These are phyloP conservation scores for Phaeoacremonium minimum DNA, from an alignment of 2,329 filamentous ascomycete genomes.

Conservation along the genomic window DNA sequence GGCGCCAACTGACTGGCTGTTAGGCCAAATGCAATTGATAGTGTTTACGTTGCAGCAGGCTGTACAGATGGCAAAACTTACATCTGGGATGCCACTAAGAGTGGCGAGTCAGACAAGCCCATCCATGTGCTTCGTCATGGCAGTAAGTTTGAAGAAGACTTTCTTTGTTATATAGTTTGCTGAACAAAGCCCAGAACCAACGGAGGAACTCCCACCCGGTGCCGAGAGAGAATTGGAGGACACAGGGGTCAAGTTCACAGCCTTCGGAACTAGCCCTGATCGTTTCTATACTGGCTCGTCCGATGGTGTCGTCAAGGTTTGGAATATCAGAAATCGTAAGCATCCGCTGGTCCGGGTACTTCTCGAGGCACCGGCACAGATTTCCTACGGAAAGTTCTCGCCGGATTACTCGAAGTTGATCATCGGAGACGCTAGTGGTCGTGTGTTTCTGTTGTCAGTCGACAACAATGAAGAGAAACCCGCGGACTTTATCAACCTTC, in stretches of 20 bases:
- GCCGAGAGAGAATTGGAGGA: conserved; percentile 50
- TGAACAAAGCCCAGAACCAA: no score
- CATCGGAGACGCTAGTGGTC: conserved; percentile 58
- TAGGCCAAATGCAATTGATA: conserved; percentile 44
- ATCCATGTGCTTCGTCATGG: conserved; percentile 54
- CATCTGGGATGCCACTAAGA: conserved; percentile 58
- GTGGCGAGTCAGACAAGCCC: conserved; percentile 48
- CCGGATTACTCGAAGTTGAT: conserved; percentile 49
- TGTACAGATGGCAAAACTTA: conserved; percentile 60
- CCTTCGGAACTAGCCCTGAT: conserved; percentile 54
- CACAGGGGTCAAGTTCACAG: conserved; percentile 59
- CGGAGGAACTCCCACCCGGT: no score
- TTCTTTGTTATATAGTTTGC: no score
- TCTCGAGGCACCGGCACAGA: conserved; percentile 49
- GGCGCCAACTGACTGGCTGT: conserved; percentile 14
- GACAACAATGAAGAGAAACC: conserved; percentile 36
- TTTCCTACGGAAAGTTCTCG: conserved; percentile 56
- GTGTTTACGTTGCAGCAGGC: conserved; percentile 54
- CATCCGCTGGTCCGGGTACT: conserved; percentile 47
- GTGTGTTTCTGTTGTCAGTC: conserved; percentile 50
- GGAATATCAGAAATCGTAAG: conserved; percentile 48
- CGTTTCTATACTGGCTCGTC: conserved; percentile 61
- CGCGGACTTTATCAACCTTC: conserved; percentile 27
- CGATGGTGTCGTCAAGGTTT: conserved; percentile 59
- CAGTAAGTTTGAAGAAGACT: no score